Evolutionary conservation across 495 filamentous ascomycete species (phyloP), one percentile per base, ranked within the genome.

Genomic region (Penicillium salamii): DNA sequence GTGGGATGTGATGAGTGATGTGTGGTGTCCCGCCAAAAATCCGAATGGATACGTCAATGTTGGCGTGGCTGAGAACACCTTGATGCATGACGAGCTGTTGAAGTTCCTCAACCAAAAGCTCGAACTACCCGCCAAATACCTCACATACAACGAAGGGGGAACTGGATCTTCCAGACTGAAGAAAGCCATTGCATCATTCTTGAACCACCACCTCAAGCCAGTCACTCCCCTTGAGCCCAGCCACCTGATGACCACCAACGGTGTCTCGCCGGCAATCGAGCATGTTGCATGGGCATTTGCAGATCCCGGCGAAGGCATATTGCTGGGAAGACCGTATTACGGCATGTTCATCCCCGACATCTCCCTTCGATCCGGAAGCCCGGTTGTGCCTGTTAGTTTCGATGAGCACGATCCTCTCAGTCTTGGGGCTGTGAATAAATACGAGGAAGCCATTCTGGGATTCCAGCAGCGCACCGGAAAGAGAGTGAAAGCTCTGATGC

Each of bases 271-370:
- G 2, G 56, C 78, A 0, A 70, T 75, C 21, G 74, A 80, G 40
- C 68, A 74, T 32, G 52, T 75, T 11, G 71, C 73, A 0, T 70
- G 68, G 56, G 48, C 61, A 3, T 65, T 80, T 4, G 65, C 70
- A 0, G 72, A 81, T 56, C 62, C 60, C 0, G 72, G 74, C 0
- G 77, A 84, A 38, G 72, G 70, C 0, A 72, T 83, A 28, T 38
- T 83, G 14, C 61, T 84, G 0, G 72, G 71, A 6, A 52, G 61
- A 9, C 79, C 79, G 6, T 72, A 70, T 40, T 84, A 83, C 44
- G 71, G 72, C 15, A 65, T 63, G 2, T 80, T 84, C 42, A 65
- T 70, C 8, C 59, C 54, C 0, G 59, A 63, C 46, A 56, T 73
- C 1, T 61, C 62, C 0, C 31, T 50, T 8, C 64, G 58, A 3